Base-by-base conservation (phyloP, 2,329 filamentous ascomycete species). In the Elsinoe australis region DNA sequence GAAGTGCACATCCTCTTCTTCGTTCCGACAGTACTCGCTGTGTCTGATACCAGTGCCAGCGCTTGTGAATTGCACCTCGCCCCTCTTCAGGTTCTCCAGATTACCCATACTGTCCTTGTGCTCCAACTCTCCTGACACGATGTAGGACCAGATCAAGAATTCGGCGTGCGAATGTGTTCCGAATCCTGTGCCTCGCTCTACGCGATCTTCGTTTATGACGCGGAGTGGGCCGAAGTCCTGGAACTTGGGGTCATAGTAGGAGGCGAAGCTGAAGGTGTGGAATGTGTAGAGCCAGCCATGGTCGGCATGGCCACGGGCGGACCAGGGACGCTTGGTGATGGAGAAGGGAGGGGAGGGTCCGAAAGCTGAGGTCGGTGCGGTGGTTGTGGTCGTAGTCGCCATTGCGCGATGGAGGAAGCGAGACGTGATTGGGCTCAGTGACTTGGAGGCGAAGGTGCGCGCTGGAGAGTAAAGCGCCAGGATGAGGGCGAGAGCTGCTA, bases 131-230 rank as follows among this genome's bases (percentile, higher is more conserved):
- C 88, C 87, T 38, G 73, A 79, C n/a, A 94, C 72, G 59, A 94
- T 83, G 68, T 94, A 92, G 61, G 76, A 82, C 74, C 90, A 94
- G 68, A 94, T 94, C 66, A 94, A 85, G 64, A 87, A 89, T 64
- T 94, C 85, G 54, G 83, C 78, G 66, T 94, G 88, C 19, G 80
- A 80, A 62, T 94, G 88, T 0, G 85, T 88, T 3, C 87, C 86
- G 68, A 94, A 94, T 3, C 87, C 87, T 7, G 75, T 79, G 51
- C 79, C 76, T 21, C 81, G 70, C 58, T 79, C 76, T 26, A 94
- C 87, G 26, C 86, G 82, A 64, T 94, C 87, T 69, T 95, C 87
- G 61, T 94, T 94, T 59, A 94, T 80, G 31, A 94, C 87, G 49
- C 87, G 80, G 38, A 94, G 74, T 19, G 82, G 76, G 5, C 88